Base-by-base conservation (phyloP, 768 basidiomycete genomes). In the Phaeolepiota aurea region DNA sequence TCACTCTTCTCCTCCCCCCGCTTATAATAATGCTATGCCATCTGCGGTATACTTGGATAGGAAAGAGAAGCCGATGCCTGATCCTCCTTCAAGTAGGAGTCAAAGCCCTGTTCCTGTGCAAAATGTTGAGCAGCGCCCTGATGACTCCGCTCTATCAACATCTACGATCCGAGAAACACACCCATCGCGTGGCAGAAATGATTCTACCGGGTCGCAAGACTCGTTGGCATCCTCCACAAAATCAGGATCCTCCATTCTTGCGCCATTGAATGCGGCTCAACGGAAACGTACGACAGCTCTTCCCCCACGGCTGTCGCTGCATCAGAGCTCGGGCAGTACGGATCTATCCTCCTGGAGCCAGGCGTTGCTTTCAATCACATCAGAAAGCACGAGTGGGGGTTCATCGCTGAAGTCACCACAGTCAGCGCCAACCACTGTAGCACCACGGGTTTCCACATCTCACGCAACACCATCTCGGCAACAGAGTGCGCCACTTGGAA, bases 261-360 rank as follows among this genome's bases (percentile, higher is more conserved):
- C 20, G 34, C 39, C 19, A 44, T 13, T 1, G 7, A 13, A 1
- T 34, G 31, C 3, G 33, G 25, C 11, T 42, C 32, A 19, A 20
- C n/a, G 44, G 37, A 59, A 60, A 41, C 51, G 56, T 23, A 53
- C 57, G 3, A 54, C 55, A 2, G 56, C 57, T 1, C 51, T 61
- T 15, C 72, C 79, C 0, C 79, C 79, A 9, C 69, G 79, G 11
- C 50, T 81, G 20, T 79, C 77, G 3, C 59, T 79, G 20, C 74
- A 76, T 43, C 56, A 58, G 34, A 63, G 64, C 23, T 69, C 72
- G 28, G 61, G 60, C 33, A 57, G 55, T 41, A 52, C 58, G 10
- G 76, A 71, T 45, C 59, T 79, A 19, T 63, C 67, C 7, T 64
- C 65, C 19, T 80, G 79, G 79, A 66, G 72, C 7, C 67, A 73